Evolutionary conservation across 139 green algal species (phyloP), one percentile per base, ranked within the genome.

Genomic region (Chlamydomonas sp.): DNA sequence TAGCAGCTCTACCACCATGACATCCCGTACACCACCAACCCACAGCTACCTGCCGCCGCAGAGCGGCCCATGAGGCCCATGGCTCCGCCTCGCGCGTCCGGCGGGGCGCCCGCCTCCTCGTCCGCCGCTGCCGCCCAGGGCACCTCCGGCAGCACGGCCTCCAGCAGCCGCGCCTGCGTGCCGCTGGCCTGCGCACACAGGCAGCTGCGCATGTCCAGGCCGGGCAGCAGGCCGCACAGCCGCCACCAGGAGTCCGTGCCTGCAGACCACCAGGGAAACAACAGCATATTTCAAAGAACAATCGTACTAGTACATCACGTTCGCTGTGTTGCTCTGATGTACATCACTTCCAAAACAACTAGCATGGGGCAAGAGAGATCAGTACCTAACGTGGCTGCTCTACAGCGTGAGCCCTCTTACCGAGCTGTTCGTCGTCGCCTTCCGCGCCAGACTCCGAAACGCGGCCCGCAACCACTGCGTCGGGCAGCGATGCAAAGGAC

Each of bases 111-210:
- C 4, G 87, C 83, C 18, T 91, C 73, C 16, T 86, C 80, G 31
- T 88, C 79, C 7, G 78, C 77, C 12, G 84, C 20, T 63, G 57
- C 69, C 14, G 72, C 49, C 80, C 80, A 90, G 20, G 91, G 92
- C 77, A 95, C 73, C 31, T 80, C 74, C 1, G 79, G 86, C 91
- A 95, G 83, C 68, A 87, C 85, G 75, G 84, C 87, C n/a, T 92
- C 90, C 60, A 95, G 85, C 83, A 94, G 85, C 12, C 67, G 73
- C 1, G 57, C 86, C 77, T 91, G 91, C 8, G 63, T 77, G 18
- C 67, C 68, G 77, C 83, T 90, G 66, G 86, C 85, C 12, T 88
- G 58, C 2, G 93, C 93, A 83, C 86, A 90, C 73, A 93, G 69
- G 57, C 93, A 80, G 60, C 73, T n/a, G 58, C 80, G 79, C 77